Evolutionary conservation across 2,329 filamentous ascomycete genomes (phyloP).

Genomic region (Sclerotinia trifoliorum): DNA sequence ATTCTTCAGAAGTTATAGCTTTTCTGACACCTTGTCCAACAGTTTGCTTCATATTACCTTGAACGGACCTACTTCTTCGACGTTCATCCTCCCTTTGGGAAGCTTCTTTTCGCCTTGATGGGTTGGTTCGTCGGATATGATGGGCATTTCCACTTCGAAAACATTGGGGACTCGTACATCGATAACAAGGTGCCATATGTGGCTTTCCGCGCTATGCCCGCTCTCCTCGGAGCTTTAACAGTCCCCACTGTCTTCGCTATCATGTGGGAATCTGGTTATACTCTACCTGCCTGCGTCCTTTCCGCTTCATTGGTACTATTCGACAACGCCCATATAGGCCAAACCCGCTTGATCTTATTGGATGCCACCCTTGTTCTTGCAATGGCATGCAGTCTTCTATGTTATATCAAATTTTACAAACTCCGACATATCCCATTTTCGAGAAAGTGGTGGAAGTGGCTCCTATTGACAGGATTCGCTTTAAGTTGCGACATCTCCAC

Average conservation of each 20-base stretch:
- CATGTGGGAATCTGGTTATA: slow-evolving; percentile 99
- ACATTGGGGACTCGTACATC: slow-evolving; percentile 98
- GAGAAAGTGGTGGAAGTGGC: slow-evolving; percentile 99
- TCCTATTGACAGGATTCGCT: slow-evolving; percentile 88
- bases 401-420: slow-evolving; percentile 98
- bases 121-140: slow-evolving; percentile 98
- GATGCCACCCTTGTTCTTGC: slow-evolving; percentile 92
- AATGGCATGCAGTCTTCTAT: slow-evolving; percentile 92
- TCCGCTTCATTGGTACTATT: slow-evolving; percentile 85
- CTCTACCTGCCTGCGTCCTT: slow-evolving; percentile 84
- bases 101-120: slow-evolving; percentile 94
- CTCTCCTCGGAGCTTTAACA: slow-evolving; percentile 85
- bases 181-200: slow-evolving; percentile 96
- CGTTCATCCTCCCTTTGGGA: slow-evolving; percentile 96
- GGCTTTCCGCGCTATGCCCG: slow-evolving; percentile 89
- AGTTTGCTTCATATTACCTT: slow-evolving; percentile 81
- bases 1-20: neutral
- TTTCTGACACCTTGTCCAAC: slow-evolving; percentile 27
- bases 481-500: slow-evolving; percentile 97
- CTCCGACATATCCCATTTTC: slow-evolving; percentile 83
- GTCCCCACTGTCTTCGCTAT: slow-evolving; percentile 93
- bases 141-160: slow-evolving; percentile 96
- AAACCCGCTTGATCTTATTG: slow-evolving; percentile 90
- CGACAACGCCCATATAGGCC: slow-evolving; percentile 96
- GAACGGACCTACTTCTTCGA: slow-evolving; percentile 99